Evolutionary conservation across 1,284 basidiomycete genomes (phyloP), one percentile per base, ranked within the genome.

Genomic region (Pyrrhoderma lamaoense): DNA sequence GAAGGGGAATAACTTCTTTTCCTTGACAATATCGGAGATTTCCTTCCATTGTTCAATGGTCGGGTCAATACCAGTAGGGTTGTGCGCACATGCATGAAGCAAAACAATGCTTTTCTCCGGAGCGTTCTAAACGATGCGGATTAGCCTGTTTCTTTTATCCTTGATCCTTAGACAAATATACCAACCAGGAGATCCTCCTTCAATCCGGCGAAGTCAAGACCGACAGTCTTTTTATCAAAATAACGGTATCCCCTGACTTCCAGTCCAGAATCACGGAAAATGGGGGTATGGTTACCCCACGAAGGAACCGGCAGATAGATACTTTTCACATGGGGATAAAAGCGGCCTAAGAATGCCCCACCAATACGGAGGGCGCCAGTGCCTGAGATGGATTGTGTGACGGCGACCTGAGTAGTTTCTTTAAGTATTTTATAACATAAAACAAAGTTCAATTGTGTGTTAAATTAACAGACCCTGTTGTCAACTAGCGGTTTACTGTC

Each of bases 321-420:
- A 48, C 77, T 73, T 73, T 95, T 97, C 52, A 84, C 68, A 60
- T 89, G 76, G 22, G 93, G 91, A 70, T 93, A 97, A 72, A 92
- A 90, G 46, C 88, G 83, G 18, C 83, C 84, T 51, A 99, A 71
- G 78, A 99, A 99, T 46, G 89, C 90, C 62, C 89, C 94, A 54
- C 92, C 95, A 70, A 99, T 93, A 58, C 96, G 83, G 56, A 99
- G 87, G 27, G 96, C 96, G 62, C 96, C 96, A 18, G 96, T 99
- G 34, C 96, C 96, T 23, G 95, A 98, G 68, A 99, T 96, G 54
- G 94, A 88, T 70, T 99, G 96, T 23, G 93, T 91, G 58, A 91
- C 80, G 39, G 96, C 85, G 62, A 96, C 76, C 92, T 94, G 34
- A n/a, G 23, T 45, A 49, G 51, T 40, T 51, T 34, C 21, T 16